Evolutionary conservation across 192 early-diverging fungal genomes (phyloP).

Genomic region (Coemansia sp.): DNA sequence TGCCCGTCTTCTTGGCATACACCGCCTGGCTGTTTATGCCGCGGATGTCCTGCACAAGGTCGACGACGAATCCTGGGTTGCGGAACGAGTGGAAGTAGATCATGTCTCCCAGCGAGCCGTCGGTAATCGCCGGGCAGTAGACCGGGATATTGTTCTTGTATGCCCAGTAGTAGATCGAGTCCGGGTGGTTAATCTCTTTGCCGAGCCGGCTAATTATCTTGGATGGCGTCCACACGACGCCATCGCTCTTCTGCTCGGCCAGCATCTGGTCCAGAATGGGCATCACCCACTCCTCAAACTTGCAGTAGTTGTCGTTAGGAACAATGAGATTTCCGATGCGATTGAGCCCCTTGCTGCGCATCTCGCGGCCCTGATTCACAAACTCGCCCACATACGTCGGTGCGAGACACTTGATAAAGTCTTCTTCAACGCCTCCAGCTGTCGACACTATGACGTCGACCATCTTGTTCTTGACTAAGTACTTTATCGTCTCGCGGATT

Average conservation of each 20-base stretch:
- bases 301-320: constrained; percentile 98
- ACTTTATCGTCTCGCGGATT: constrained; percentile 85
- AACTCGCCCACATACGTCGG: constrained; percentile 86
- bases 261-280: constrained; percentile 92
- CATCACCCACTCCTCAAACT: constrained; percentile 98
- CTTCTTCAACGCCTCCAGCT: constrained; percentile 96
- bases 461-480: constrained; percentile 81
- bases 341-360: constrained; percentile 88
- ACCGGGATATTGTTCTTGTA: constrained; percentile 97
- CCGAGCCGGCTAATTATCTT: constrained; percentile 83
- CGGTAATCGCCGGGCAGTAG: constrained; percentile 95
- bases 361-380: constrained; percentile 62
- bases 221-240: constrained; percentile 87
- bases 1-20: constrained; percentile 92
- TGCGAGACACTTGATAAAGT: constrained; percentile 95
- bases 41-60: constrained; percentile 88
- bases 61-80: constrained; percentile 90
- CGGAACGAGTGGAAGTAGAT: constrained; percentile 98
- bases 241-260: constrained; percentile 80
- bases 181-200: constrained; percentile 80
- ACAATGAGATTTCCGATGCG: constrained; percentile 96
- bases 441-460: constrained; percentile 89
- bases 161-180: constrained; percentile 96
- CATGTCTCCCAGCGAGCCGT: constrained; percentile 98
- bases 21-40: constrained; percentile 91